Percentiles rank a stretch among this genome's conserved stretches.
phyloP scores from a whole-genome alignment of 306 rosid species.

The Vigna hirtella region DNA sequence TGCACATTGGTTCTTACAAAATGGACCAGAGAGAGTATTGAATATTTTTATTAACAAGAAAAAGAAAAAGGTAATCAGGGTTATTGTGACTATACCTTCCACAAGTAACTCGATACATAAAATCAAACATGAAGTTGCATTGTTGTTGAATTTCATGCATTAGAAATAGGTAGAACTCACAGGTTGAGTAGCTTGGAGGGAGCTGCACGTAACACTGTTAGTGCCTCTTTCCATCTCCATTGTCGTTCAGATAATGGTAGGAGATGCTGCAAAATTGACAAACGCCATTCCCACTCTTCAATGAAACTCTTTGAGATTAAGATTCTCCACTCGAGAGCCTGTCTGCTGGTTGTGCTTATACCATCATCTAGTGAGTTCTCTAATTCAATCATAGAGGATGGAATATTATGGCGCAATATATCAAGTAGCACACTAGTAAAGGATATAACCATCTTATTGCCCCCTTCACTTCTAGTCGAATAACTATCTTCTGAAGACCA shows the following conservation, averaged over 20 bases:
- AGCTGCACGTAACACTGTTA: conserved; percentile 92
- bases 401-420: conserved; percentile 66
- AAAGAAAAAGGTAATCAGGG: neutral
- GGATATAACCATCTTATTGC: conserved; percentile 83
- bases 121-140: neutral
- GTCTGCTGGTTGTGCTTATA: conserved; percentile 63
- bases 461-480: conserved; percentile 63
- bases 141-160: conserved; percentile 1
- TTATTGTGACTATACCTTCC: conserved; percentile 1
- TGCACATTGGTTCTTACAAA: neutral
- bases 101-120: neutral
- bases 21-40: neutral
- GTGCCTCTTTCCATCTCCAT: conserved; percentile 99
- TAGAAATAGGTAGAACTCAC: conserved; percentile 58
- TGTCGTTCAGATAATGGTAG: conserved; percentile 91
- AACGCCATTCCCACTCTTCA: conserved; percentile 99
- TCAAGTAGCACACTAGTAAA: conserved; percentile 78
- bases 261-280: conserved; percentile 95
- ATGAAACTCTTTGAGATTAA: conserved; percentile 76
- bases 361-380: conserved; percentile 63
- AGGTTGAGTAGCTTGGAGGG: conserved; percentile 96
- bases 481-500: conserved; percentile 56
- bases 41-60: neutral
- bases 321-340: conserved; percentile 93
- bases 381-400: conserved; percentile 66